Evolutionary conservation across 805 yeast genomes (phyloP).

Genomic region (Yarrowia osloensis): DNA sequence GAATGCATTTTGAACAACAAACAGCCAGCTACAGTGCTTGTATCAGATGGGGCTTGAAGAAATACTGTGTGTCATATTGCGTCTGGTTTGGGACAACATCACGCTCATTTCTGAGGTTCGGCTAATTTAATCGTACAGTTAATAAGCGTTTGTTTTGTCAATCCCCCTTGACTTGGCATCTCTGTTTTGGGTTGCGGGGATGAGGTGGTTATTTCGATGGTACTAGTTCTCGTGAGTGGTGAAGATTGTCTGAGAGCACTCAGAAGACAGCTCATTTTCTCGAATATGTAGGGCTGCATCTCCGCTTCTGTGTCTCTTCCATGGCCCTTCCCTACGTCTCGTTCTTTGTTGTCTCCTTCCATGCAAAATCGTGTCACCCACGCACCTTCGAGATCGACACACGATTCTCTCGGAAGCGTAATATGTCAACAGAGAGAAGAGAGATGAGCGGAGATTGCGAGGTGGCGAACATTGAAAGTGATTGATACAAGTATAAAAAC

Average conservation of each 20-base stretch:
- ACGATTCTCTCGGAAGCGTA: not conserved
- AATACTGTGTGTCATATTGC: too few species aligned
- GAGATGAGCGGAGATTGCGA: not conserved
- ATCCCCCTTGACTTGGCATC: not conserved
- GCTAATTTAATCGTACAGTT: not conserved
- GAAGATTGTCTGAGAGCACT: too few species aligned
- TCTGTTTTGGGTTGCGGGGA: not conserved
- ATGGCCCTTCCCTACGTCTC: not conserved
- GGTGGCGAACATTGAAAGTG: too few species aligned
- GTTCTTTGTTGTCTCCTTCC: not conserved
- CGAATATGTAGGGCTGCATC: too few species aligned
- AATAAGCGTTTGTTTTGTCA: not conserved
- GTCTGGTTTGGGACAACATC: too few species aligned
- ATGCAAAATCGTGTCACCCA: not conserved
- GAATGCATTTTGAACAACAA: constrained; percentile 4
- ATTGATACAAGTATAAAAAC: too few species aligned
- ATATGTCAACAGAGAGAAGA: not conserved
- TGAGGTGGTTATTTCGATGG: not conserved
- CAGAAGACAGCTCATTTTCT: too few species aligned
- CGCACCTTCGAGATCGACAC: not conserved
- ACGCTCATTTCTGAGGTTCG: not conserved
- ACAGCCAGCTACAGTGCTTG: too few species aligned
- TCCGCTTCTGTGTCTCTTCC: not conserved
- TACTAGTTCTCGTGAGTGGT: too few species aligned
- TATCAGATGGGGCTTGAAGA: too few species aligned